These are phyloP conservation scores for Rhizoctonia solani DNA, from an alignment of 1,284 basidiomycete species.

Conservation along the genomic window DNA sequence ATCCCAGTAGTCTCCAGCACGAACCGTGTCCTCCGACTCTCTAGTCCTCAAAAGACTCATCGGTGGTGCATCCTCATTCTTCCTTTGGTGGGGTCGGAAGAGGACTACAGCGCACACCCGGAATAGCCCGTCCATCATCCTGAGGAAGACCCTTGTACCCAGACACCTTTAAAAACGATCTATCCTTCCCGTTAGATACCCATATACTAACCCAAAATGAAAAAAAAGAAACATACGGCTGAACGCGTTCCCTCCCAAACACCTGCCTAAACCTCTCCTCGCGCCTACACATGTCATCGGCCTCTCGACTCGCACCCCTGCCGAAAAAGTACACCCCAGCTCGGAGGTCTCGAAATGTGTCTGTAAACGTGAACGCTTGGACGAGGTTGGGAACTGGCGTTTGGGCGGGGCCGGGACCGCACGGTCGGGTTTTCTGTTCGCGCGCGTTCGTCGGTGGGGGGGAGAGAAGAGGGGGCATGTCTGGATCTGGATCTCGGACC, in stretches of 20 bases:
- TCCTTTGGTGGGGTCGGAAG: not conserved
- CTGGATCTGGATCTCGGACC: no score
- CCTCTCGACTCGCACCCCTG: not conserved
- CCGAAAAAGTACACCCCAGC: constrained; percentile 14
- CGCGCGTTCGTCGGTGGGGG: no score
- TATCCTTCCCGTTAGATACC: no score
- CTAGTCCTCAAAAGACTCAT: no score
- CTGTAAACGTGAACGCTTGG: constrained; percentile 19
- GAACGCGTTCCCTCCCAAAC: no score
- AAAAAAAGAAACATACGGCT: no score
- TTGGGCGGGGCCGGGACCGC: not conserved
- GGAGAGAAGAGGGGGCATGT: no score
- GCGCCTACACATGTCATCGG: constrained; percentile 2
- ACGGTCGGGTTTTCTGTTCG: no score
- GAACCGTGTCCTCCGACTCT: no score
- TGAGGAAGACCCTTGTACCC: not conserved
- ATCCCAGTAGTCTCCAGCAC: no score
- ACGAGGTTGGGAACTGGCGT: not conserved
- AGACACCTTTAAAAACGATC: not conserved
- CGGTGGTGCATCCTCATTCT: no score
- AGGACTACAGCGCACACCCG: not conserved
- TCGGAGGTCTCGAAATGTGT: constrained; percentile 16
- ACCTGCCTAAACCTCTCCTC: constrained; percentile 5
- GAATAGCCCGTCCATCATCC: not conserved
- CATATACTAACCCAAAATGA: no score